phyloP scores from a whole-genome alignment of 2,329 filamentous ascomycete species.

The Leptographium radiaticola region DNA sequence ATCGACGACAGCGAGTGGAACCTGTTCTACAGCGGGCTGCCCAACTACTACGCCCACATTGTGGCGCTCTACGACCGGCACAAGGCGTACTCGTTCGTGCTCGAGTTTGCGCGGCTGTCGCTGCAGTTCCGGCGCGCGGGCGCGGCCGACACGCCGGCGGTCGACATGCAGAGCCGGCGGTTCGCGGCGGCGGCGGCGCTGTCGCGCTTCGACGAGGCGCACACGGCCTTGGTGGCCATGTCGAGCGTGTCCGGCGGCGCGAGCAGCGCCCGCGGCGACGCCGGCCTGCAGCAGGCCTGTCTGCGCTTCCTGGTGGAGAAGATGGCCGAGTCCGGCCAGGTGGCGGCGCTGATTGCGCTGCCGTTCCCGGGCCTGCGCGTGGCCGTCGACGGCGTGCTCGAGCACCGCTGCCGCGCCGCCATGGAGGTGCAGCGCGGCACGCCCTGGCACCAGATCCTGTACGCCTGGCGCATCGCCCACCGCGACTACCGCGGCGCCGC shows the following conservation, averaged over 20 bases:
- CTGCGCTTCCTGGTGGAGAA: constrained; percentile 56
- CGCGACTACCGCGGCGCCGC: constrained; percentile 76
- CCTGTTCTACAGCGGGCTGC: constrained; percentile 55
- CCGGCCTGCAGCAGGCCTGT: constrained; percentile 57
- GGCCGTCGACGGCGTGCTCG: constrained; percentile 66
- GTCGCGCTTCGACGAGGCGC: constrained; percentile 70
- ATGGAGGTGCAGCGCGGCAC: constrained; percentile 47
- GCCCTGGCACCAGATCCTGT: constrained; percentile 79
- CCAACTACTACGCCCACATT: constrained; percentile 79
- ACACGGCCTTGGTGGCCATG: constrained; percentile 63
- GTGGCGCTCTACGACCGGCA: constrained; percentile 68
- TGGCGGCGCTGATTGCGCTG: constrained; percentile 56
- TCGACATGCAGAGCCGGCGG: constrained; percentile 67
- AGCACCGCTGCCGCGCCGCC: constrained; percentile 42
- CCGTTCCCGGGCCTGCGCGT: constrained; percentile 62
- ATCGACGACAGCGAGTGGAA: constrained; percentile 65
- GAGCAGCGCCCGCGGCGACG: constrained; percentile 15
- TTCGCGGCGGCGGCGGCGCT: constrained; percentile 74
- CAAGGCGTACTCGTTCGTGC: constrained; percentile 65
- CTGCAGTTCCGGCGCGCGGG: constrained; percentile 40
- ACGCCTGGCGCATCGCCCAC: constrained; percentile 76
- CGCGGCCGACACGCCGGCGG: constrained; percentile 12
- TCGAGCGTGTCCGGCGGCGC: no score
- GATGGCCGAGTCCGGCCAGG: constrained; percentile 56
- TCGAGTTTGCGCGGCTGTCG: constrained; percentile 69